Conservation (phyloP, 495 filamentous ascomycete species). For the Lepraria neglecta region DNA sequence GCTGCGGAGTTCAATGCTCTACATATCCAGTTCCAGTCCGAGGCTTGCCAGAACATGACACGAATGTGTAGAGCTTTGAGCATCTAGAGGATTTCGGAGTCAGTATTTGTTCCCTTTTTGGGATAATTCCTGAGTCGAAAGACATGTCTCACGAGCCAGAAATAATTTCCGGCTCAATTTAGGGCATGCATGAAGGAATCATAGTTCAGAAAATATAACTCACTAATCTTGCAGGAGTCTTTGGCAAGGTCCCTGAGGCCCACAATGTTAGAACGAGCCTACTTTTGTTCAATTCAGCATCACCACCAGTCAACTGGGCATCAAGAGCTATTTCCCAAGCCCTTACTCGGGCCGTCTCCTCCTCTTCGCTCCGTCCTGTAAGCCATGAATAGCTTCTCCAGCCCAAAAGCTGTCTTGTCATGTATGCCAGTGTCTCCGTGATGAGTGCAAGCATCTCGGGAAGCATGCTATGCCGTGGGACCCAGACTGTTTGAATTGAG, state of each 20-base stretch:
- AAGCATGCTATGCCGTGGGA: constrained; percentile 80
- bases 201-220: too few species aligned
- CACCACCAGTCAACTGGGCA: constrained; percentile 89
- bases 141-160: too few species aligned
- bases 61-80: constrained; percentile 87
- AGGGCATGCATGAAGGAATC: too few species aligned
- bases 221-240: constrained; percentile 65
- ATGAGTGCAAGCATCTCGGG: constrained; percentile 76
- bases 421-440: constrained; percentile 73
- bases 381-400: constrained; percentile 66
- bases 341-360: constrained; percentile 81
- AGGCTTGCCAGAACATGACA: constrained; percentile 75
- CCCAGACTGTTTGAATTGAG: constrained; percentile 87
- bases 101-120: too few species aligned
- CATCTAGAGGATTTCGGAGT: constrained; percentile 43
- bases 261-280: constrained; percentile 81
- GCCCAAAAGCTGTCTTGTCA: constrained; percentile 71
- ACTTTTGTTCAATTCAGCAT: constrained; percentile 81
- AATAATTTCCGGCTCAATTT: too few species aligned
- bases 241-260: constrained; percentile 79
- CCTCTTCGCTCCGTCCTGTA: constrained; percentile 74
- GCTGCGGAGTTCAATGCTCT: constrained; percentile 56
- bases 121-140: too few species aligned
- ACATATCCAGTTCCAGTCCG: constrained; percentile 31
- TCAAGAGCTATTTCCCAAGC: constrained; percentile 94